phyloP scores from a whole-genome alignment of 2,329 filamentous ascomycete genomes.

The Aspergillus aculeatinus region DNA sequence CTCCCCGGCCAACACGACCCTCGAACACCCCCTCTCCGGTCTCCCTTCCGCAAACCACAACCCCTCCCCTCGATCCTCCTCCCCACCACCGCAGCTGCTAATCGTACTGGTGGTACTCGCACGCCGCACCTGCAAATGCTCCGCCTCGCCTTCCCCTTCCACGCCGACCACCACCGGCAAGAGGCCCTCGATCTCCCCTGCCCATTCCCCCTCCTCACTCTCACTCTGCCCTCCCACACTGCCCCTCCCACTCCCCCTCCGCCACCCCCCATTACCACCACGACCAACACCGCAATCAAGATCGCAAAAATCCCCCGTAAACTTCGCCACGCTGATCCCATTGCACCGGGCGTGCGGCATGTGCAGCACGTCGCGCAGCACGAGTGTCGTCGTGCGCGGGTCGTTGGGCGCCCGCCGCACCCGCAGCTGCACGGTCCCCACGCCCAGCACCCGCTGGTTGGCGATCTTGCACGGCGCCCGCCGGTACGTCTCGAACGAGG shows the following conservation, averaged over 20 bases:
- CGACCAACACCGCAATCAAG: neutral
- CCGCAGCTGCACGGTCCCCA: constrained; percentile 19
- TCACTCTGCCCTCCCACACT: no score
- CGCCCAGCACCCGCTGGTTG: constrained; percentile 18
- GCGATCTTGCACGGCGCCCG: constrained; percentile 20
- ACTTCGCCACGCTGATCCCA: constrained; percentile 18
- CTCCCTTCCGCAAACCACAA: constrained; percentile 4
- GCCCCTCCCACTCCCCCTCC: neutral
- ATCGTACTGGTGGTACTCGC: neutral
- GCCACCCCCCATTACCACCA: neutral
- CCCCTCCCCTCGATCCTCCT: constrained; percentile 2
- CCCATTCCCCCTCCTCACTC: neutral
- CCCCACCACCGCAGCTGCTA: neutral
- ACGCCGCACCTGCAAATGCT: constrained; percentile 11
- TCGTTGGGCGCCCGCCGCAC: constrained; percentile 17
- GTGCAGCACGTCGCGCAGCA: constrained; percentile 21
- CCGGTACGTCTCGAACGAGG: constrained; percentile 20
- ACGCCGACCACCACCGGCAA: neutral
- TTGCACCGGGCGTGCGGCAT: constrained; percentile 22
- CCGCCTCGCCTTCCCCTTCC: neutral
- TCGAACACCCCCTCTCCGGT: constrained; percentile 5
- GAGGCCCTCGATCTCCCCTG: neutral
- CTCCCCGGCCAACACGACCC: constrained; percentile 21
- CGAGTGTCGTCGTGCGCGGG: constrained; percentile 12
- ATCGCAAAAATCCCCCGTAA: neutral